Evolutionary conservation across 106 monocot genomes (phyloP).

Genomic region (Apostasia ramifera): DNA sequence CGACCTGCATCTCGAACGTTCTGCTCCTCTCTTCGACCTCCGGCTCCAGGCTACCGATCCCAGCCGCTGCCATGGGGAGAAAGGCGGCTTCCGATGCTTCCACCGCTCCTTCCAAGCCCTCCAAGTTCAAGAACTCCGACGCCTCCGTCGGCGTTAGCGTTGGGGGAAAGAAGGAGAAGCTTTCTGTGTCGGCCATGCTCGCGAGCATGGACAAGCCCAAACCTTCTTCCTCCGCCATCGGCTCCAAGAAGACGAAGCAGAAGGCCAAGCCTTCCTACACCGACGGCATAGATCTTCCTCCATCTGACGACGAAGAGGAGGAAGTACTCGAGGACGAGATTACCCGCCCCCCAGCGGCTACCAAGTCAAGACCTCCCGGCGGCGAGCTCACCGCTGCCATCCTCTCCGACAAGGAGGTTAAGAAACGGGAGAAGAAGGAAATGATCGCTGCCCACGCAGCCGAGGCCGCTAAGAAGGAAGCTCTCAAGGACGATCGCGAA

Average conservation of each 20-base stretch:
- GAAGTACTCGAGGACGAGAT: background rate
- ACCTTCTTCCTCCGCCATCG: background rate
- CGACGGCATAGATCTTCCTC: slow-evolving; percentile 59
- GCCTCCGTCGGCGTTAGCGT: slow-evolving; percentile 9
- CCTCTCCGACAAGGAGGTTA: slow-evolving; percentile 49
- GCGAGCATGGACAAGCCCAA: slow-evolving; percentile 37
- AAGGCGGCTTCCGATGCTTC: background rate
- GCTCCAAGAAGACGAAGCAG: slow-evolving; percentile 12
- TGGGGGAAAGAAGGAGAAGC: slow-evolving; percentile 28
- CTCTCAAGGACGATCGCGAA: slow-evolving; percentile 53
- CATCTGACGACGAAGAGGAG: slow-evolving; percentile 58
- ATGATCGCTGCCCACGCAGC: slow-evolving; percentile 23
- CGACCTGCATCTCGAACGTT: background rate
- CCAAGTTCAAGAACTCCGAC: slow-evolving; percentile 6
- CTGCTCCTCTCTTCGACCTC: background rate
- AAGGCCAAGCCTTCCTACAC: slow-evolving; percentile 35
- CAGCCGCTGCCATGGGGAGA: slow-evolving; percentile 1
- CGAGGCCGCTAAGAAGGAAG: slow-evolving; percentile 42
- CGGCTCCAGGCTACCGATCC: background rate
- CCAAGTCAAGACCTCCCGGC: background rate
- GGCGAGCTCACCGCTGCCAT: slow-evolving; percentile 23
- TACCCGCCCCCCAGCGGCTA: background rate
- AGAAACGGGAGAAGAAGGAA: slow-evolving; percentile 73
- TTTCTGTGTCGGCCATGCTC: slow-evolving; percentile 45
- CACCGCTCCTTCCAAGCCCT: background rate